Base-by-base conservation (phyloP, 371 early-diverging fungal species). In the Zancudomyces culisetae region DNA sequence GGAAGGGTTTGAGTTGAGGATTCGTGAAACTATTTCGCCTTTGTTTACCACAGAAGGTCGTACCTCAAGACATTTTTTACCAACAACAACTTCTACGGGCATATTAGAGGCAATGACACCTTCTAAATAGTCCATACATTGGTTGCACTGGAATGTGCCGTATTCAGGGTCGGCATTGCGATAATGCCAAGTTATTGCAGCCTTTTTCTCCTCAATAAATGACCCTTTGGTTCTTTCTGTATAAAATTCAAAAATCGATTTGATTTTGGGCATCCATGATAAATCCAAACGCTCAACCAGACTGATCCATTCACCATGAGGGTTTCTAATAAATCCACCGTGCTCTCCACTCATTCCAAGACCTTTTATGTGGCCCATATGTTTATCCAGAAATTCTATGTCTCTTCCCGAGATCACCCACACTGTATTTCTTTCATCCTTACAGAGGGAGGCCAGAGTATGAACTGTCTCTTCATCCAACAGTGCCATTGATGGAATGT, bases 61-160 rank as follows among this genome's bases (percentile, higher is more conserved):
- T 15, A 93, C 93, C 63, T 97, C 94, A 1, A 97, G 70, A 49
- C 89, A 90, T 73, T 95, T 97, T 63, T 95, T 93, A 43, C 98
- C 96, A 1, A 90, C 77, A 50, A 97, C 56, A 22, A 95, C 82
- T 64, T 95, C 96, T 2, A 97, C 82, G 0, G 93, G 92, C 13
- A 87, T 69, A 63, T 90, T 91, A 27, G 87, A 84, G 23, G 87
- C 66, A 13, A 90, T 72, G 1, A 85, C 71, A 49, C 85, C 78
- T 51, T 83, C 83, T 42, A 93, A 76, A 58, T 90, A 89, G 62
- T 86, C 89, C 61, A 83, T 82, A 60, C 87, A 88, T 61, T 90
- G 89, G 45, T 83, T 80, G 23, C 87, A 85, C 63, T 87, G 87
- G 86, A 90, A 89, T 45, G 77, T 64, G 24, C 78, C 72, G 45